These are phyloP conservation scores for Plasmodium fragile DNA, from an alignment of 169 alveolate species.

Conservation along the genomic window DNA sequence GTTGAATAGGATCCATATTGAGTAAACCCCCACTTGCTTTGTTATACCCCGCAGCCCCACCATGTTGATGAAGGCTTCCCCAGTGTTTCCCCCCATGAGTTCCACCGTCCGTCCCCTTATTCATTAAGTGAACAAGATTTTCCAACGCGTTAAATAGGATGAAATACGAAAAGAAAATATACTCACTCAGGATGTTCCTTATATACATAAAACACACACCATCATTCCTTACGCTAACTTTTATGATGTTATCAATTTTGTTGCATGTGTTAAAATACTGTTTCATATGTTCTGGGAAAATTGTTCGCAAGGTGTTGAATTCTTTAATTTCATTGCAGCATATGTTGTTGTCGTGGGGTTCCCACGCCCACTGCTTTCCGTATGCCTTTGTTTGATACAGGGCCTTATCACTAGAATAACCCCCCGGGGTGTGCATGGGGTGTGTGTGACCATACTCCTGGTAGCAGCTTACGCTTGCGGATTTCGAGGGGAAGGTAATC, in stretches of 20 bases:
- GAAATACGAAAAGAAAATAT: conserved; percentile 68
- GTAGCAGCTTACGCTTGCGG: not conserved
- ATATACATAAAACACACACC: conserved; percentile 76
- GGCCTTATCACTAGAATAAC: not conserved
- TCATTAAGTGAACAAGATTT: conserved; percentile 54
- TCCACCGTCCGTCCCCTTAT: not conserved
- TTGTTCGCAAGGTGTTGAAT: conserved; percentile 30
- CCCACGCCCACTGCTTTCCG: not conserved
- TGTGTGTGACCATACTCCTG: not conserved
- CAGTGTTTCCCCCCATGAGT: not conserved
- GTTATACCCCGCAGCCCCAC: not conserved
- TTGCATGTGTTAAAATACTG: conserved; percentile 72
- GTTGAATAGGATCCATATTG: not conserved
- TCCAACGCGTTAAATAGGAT: conserved; percentile 61
- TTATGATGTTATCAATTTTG: conserved; percentile 76
- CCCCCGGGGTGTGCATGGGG: not conserved
- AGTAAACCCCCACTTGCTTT: not conserved
- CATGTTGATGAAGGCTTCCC: not conserved
- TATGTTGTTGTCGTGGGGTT: not conserved
- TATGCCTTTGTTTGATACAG: not conserved
- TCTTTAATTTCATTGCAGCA: conserved; percentile 62
- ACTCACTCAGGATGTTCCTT: conserved; percentile 28
- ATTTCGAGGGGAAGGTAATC: not conserved
- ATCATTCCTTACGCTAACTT: conserved; percentile 61
- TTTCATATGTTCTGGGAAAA: conserved; percentile 45